Evolutionary conservation across 2,329 filamentous ascomycete genomes (phyloP), one percentile per base, ranked within the genome.

Genomic region (Pseudogymnoascus sp.): DNA sequence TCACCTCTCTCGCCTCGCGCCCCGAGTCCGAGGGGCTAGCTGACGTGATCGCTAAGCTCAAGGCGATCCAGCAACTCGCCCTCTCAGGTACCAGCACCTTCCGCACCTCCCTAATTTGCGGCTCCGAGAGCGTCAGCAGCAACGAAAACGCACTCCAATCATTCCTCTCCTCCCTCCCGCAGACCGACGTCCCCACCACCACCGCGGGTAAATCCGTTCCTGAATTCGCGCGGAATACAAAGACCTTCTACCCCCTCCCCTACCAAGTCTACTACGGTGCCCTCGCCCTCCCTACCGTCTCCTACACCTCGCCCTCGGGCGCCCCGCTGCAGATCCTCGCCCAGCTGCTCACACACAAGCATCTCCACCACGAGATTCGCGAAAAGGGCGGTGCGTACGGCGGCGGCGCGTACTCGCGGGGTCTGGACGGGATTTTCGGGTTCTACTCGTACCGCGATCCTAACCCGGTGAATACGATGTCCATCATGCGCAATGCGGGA

Each of bases 391-490:
- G 94, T 38, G 94, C 94, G 0, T 99, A 99, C 69, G 94, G 94
- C 49, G 94, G 91, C 21, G 92, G 92, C 12, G 93, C 94, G 1
- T 93, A 91, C 73, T 88, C 89, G 49, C 86, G 87, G 23, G 84
- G 89, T 0, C 78, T 96, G 6, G 88, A 91, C 68, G 93, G 92
- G 23, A 75, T 96, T 1, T 97, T 99, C 69, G 91, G 91, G 14
- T 95, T 97, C 78, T 97, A 96, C 77, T 93, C 90, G 49, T 99
- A 99, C 80, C 90, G 94, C 60, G 94, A 99, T 73, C 94, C 94
- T 2, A 97, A 97, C 72, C 93, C 94, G 0, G 81, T 88, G 65
- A 97, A 96, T 75, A 93, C 91, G 0, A 78, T 97, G 67, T 84
- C 83, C 62, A 90, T 97, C 64, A 96, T 97, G 86, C 80, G 83